phyloP scores from a whole-genome alignment of 768 basidiomycete genomes.

The Auriscalpium orientale region DNA sequence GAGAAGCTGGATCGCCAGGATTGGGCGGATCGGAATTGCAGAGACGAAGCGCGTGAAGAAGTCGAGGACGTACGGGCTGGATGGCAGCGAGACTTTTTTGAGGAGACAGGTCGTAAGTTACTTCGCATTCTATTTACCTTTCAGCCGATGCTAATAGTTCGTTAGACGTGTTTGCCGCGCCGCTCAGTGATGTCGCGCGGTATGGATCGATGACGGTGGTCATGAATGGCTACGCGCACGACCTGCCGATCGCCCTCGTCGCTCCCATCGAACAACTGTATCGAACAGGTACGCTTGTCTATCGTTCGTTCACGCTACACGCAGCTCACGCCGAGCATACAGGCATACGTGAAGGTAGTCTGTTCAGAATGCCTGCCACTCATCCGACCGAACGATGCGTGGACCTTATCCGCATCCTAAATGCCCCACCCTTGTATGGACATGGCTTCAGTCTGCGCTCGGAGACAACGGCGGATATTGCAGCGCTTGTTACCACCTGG shows the following conservation, averaged over 20 bases:
- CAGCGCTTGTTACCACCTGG: constrained; percentile 39
- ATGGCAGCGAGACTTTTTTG: too few species aligned
- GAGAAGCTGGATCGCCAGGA: too few species aligned
- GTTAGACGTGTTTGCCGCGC: too few species aligned
- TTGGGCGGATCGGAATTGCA: too few species aligned
- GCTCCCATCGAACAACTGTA: constrained; percentile 40
- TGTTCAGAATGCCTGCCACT: constrained; percentile 33
- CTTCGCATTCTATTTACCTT: too few species aligned
- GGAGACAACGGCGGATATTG: constrained; percentile 33
- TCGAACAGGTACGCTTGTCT: constrained; percentile 30
- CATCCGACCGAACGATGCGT: constrained; percentile 32
- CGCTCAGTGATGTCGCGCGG: not conserved
- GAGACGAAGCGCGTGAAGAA: too few species aligned
- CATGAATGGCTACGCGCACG: constrained; percentile 30
- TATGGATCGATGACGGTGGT: constrained; percentile 26
- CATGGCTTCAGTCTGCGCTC: constrained; percentile 16
- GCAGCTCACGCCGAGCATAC: not conserved
- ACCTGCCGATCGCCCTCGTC: constrained; percentile 32
- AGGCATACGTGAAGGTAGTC: constrained; percentile 36
- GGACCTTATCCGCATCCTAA: constrained; percentile 31
- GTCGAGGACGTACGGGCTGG: too few species aligned
- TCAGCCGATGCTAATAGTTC: too few species aligned
- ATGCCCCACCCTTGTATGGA: constrained; percentile 23
- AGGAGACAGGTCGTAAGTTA: too few species aligned
- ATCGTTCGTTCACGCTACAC: not conserved